These are phyloP conservation scores for Xylaria arbuscula DNA, from an alignment of 2,329 filamentous ascomycete genomes.

Conservation along the genomic window DNA sequence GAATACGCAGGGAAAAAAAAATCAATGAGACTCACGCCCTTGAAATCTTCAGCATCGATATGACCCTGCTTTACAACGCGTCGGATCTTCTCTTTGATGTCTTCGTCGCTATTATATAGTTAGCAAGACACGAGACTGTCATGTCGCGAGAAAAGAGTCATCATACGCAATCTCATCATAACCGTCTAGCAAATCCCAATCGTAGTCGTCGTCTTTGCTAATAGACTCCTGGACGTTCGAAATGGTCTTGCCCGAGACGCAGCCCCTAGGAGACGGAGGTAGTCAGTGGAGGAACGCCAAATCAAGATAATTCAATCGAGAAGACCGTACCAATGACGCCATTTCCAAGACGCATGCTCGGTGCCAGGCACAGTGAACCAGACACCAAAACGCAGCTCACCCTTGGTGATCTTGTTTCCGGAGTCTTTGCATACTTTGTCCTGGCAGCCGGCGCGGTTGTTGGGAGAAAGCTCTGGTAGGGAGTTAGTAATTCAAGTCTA, in stretches of 20 bases:
- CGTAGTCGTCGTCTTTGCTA: constrained; percentile 60
- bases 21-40: constrained; percentile 71
- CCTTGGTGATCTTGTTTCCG: constrained; percentile 78
- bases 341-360: constrained; percentile 74
- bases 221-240: constrained; percentile 70
- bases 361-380: constrained; percentile 70
- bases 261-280: constrained; percentile 72
- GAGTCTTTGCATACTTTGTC: constrained; percentile 78
- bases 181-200: constrained; percentile 79
- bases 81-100: constrained; percentile 78
- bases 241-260: constrained; percentile 81
- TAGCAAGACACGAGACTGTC: constrained; percentile 8
- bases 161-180: constrained; percentile 75
- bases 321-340: constrained; percentile 83
- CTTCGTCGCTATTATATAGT: constrained; percentile 57
- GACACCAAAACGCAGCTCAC: constrained; percentile 79
- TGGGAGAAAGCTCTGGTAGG: constrained; percentile 74
- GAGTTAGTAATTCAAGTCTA: constrained; percentile 39
- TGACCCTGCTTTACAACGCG: constrained; percentile 80
- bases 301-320: background rate
- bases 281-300: constrained; percentile 8
- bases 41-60: constrained; percentile 88
- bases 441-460: constrained; percentile 78
- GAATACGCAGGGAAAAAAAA: background rate
- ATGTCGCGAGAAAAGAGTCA: background rate